These are phyloP conservation scores for Mangifera indica DNA, from an alignment of 345 rosid species.

Conservation along the genomic window DNA sequence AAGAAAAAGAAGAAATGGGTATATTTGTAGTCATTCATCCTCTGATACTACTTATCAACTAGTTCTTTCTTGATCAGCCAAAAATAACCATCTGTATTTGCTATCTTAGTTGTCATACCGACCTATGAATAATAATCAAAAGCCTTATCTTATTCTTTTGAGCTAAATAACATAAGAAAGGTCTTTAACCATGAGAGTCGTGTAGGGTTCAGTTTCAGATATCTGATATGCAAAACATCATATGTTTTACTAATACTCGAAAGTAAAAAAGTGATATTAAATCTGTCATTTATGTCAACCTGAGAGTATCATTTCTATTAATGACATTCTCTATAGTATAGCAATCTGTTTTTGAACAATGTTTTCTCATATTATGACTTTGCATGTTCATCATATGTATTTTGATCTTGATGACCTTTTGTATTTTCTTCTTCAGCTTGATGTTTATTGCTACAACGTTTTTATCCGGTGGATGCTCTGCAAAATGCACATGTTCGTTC, in stretches of 20 bases:
- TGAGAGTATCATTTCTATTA: background rate
- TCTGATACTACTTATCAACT: too few relatives aligned
- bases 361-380: background rate
- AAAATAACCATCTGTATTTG: background rate
- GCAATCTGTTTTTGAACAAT: background rate
- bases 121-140: too few relatives aligned
- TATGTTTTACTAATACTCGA: background rate
- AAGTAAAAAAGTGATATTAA: background rate
- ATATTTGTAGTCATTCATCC: background rate
- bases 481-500: slow-evolving; percentile 12
- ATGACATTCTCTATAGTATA: background rate
- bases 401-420: background rate
- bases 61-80: background rate
- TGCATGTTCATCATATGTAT: background rate
- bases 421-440: slow-evolving; percentile 13
- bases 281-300: background rate
- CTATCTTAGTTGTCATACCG: background rate
- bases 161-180: background rate
- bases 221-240: background rate
- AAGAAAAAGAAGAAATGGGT: background rate
- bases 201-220: background rate
- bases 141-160: background rate
- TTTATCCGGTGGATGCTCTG: slow-evolving; percentile 7
- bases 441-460: slow-evolving; percentile 16
- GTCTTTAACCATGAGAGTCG: background rate